Evolutionary conservation across 208 protist genomes (phyloP), one percentile per base, ranked within the genome.

Genomic region (Zelonia costaricensis): DNA sequence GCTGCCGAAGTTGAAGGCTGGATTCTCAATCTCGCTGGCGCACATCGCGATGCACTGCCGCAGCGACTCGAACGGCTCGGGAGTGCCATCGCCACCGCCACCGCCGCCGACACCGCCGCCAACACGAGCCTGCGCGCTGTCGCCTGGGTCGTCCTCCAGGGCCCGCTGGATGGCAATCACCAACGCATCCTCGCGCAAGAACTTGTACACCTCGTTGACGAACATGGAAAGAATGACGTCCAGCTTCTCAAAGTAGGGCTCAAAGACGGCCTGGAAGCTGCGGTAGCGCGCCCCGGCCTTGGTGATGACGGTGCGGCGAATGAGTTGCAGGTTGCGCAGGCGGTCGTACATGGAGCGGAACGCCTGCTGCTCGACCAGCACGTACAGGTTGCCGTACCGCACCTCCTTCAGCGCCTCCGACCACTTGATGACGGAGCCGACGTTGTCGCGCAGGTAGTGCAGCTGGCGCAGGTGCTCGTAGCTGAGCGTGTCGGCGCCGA

Each of bases 171-270:
- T 86, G 9, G 90, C 79, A 35, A 90, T 67, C 44, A 82, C 71
- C 69, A 91, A 78, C 20, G 84, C 76, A 51, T 82, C 85, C 69
- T 82, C 70, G 40, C 79, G 69, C 4, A 95, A 66, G 13, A 92
- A 60, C 58, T 67, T 68, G 48, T 80, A 85, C 6, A 93, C 58
- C 40, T 87, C 80, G 33, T 70, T 51, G 2, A 92, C 82, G 69
- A 95, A 87, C 55, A 91, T 77, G 6, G 65, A 65, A 12, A 86
- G 63, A 16, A 93, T 80, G 0, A 75, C 71, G 47, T 95, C 84
- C 0, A 93, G 76, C 66, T 95, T 95, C 5, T 83, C 73, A 76
- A 95, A 95, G 73, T 92, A 95, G 10, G 90, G 90, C 46, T 92
- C 82, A 56, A 93, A 95, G n/a, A 88, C 72, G 51, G 68, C 56